Evolutionary conservation across 202 grass and related monocot species (phyloP).

Genomic region (Carex arenaria): DNA sequence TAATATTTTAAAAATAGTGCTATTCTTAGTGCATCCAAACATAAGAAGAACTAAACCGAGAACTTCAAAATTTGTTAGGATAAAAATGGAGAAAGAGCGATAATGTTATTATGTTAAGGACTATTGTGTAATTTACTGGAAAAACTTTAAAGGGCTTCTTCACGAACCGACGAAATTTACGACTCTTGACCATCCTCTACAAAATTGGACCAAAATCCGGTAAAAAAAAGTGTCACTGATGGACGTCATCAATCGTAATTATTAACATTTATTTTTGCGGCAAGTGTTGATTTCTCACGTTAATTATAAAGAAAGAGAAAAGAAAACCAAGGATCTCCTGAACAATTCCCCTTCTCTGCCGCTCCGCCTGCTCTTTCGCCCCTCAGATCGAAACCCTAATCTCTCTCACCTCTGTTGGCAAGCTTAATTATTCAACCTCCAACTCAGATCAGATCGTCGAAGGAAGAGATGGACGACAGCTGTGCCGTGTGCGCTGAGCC

Average conservation of each 20-base stretch:
- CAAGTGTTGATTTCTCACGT: background rate
- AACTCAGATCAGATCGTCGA: background rate
- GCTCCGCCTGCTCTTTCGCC: background rate
- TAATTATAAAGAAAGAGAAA: background rate
- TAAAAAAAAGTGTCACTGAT: background rate
- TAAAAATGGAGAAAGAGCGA: background rate
- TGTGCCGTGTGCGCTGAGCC: slow-evolving; percentile 83
- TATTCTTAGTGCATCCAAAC: too few species aligned
- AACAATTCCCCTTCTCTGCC: background rate
- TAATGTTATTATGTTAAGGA: background rate
- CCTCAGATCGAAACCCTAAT: slow-evolving; percentile 17
- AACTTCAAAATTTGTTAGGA: too few species aligned
- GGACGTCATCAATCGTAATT: background rate
- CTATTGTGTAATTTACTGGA: background rate
- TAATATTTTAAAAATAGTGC: too few species aligned
- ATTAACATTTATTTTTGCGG: background rate
- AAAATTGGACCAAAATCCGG: background rate
- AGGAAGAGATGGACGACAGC: slow-evolving; percentile 64
- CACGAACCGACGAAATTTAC: background rate
- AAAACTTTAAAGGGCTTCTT: background rate
- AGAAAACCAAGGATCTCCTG: background rate
- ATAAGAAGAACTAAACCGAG: too few species aligned
- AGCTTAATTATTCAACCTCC: background rate
- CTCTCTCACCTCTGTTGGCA: background rate
- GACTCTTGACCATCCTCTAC: background rate